phyloP scores from a whole-genome alignment of 345 rosid genomes.

The Salix viminalis region DNA sequence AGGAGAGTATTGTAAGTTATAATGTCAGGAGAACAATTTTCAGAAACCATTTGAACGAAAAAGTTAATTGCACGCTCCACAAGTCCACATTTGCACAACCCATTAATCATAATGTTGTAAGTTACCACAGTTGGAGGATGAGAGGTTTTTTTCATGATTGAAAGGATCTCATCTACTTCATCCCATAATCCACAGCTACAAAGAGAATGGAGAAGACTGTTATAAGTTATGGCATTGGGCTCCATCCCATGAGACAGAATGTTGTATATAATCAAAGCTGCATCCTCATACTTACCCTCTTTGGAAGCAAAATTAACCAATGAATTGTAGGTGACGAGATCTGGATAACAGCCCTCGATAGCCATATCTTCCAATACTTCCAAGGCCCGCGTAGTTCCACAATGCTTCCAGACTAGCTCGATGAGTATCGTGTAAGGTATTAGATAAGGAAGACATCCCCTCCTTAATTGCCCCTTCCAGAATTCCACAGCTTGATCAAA shows the following conservation, averaged over 20 bases:
- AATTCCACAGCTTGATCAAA: constrained; percentile 59
- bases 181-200: constrained; percentile 60
- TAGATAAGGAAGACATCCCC: constrained; percentile 71
- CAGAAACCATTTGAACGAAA: constrained; percentile 53
- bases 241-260: constrained; percentile 58
- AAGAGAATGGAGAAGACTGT: constrained; percentile 70
- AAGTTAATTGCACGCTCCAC: constrained; percentile 62
- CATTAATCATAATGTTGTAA: constrained; percentile 75
- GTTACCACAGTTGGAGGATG: constrained; percentile 60
- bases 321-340: constrained; percentile 66
- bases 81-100: constrained; percentile 66
- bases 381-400: constrained; percentile 61
- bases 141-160: constrained; percentile 48
- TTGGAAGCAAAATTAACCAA: constrained; percentile 60
- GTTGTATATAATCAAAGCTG: constrained; percentile 46
- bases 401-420: constrained; percentile 68
- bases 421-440: constrained; percentile 64
- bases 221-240: constrained; percentile 63
- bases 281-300: constrained; percentile 52
- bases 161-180: constrained; percentile 62
- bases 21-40: constrained; percentile 55
- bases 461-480: constrained; percentile 62
- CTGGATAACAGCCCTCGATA: constrained; percentile 72
- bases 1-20: constrained; percentile 73
- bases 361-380: constrained; percentile 79